Base-by-base conservation (phyloP, 1,284 basidiomycete genomes). In the Papiliotrema flavescens region DNA sequence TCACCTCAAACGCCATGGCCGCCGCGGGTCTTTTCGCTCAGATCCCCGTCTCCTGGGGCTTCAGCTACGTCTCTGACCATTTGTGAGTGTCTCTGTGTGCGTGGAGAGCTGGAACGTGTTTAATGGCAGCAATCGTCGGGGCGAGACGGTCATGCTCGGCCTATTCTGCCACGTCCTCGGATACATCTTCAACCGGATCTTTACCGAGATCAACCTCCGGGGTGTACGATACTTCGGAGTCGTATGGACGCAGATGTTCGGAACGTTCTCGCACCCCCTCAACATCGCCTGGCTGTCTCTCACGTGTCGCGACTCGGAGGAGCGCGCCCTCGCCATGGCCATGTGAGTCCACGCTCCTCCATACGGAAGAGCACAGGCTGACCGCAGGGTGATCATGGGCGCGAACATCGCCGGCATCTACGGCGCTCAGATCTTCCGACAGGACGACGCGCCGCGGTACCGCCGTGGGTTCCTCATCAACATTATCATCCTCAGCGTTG, bases 1-100 rank as follows among this genome's bases (percentile, higher is more conserved):
- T 69, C n/a, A 51, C 51, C 34, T 53, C 54, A 23, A 71, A 70
- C 54, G 66, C 65, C 6, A 46, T 70, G 15, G 65, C 68, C 1
- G 62, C 62, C 2, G 66, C 68, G 20, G 68, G 68, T 37, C 54
- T 69, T 53, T 69, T 65, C 53, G 49, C 70, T 39, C 66, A 68
- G 44, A 62, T 71, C 20, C 66, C 66, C 34, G 55, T 65, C 23
- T 66, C 64, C 26, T 64, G 48, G 36, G 26, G 35, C 17, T 67
- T 67, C 49, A 55, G 59, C 24, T 63, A 57, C 40, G 61, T 70
- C 5, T 67, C 61, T 7, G 68, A 70, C 50, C 61, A 57, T 39
- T 65, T 60, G 56, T 62, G 32, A 53, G 57, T 54, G 5, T 3
- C 14, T 17, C 19, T 7, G 17, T 32, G 22, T 35, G 23, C n/a